Evolutionary conservation across 805 yeast genomes (phyloP).

Genomic region (Myxozyma kluyveri): DNA sequence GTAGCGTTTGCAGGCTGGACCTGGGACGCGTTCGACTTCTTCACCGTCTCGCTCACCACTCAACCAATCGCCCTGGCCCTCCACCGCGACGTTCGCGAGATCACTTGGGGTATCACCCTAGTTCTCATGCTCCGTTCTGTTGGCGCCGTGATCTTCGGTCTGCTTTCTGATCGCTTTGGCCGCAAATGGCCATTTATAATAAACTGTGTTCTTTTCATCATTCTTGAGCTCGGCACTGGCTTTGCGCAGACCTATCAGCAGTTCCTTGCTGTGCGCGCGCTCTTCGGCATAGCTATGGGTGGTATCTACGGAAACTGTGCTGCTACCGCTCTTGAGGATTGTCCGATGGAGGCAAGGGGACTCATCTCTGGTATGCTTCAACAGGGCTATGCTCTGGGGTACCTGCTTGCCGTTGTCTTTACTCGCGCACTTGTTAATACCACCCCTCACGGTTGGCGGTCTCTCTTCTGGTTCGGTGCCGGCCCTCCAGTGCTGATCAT

Average conservation of each 20-base stretch:
- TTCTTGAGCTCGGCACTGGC: constrained; percentile 64
- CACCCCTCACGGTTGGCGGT: constrained; percentile 60
- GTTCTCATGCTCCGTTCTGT: constrained; percentile 70
- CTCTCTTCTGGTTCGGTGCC: constrained; percentile 72
- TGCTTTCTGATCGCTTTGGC: constrained; percentile 60
- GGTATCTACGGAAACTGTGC: constrained; percentile 66
- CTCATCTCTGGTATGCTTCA: constrained; percentile 68
- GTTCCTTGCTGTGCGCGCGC: constrained; percentile 60
- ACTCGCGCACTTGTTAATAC: constrained; percentile 53
- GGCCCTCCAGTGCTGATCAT: constrained; percentile 61
- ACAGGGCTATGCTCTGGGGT: constrained; percentile 76
- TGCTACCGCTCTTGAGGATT: constrained; percentile 65
- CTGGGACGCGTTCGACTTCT: constrained; percentile 71
- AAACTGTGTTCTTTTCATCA: constrained; percentile 52
- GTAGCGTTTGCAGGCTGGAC: constrained; percentile 68
- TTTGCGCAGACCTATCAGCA: constrained; percentile 57
- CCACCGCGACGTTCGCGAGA: constrained; percentile 45
- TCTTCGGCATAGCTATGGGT: constrained; percentile 71
- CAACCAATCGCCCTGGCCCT: constrained; percentile 51
- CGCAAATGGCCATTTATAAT: constrained; percentile 63
- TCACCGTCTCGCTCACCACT: constrained; percentile 58
- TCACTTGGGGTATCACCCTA: constrained; percentile 72
- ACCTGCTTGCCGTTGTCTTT: constrained; percentile 62
- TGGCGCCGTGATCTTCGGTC: constrained; percentile 68
- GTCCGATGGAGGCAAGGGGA: constrained; percentile 59